Evolutionary conservation across 441 rosid genomes (phyloP).

Genomic region (Bruguiera hainesii): DNA sequence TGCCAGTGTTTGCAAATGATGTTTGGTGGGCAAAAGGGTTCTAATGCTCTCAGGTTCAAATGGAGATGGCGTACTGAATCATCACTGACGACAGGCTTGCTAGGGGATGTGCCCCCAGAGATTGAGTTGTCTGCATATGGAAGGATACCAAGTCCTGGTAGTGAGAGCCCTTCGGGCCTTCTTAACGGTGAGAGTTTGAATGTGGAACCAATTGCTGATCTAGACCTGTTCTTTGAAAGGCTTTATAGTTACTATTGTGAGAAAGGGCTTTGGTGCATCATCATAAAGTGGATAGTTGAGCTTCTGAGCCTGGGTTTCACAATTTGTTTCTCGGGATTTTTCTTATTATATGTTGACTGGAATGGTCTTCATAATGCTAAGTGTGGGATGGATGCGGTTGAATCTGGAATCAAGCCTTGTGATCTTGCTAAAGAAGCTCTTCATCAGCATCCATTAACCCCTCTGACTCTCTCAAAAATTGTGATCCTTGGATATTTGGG

Average conservation of each 20-base stretch:
- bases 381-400: constrained; percentile 99
- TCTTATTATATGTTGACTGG: constrained; percentile 95
- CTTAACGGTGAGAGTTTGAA: constrained; percentile 90
- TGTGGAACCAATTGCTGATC: constrained; percentile 79
- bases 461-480: constrained; percentile 77
- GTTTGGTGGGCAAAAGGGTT: constrained; percentile 66
- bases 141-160: constrained; percentile 88
- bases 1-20: constrained; percentile 61
- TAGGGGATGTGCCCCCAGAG: constrained; percentile 70
- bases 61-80: constrained; percentile 71
- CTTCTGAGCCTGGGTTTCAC: constrained; percentile 85
- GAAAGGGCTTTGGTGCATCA: constrained; percentile 97
- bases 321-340: constrained; percentile 92
- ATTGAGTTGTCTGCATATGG: constrained; percentile 84
- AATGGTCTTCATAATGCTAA: constrained; percentile 96
- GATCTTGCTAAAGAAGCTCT: constrained; percentile 97
- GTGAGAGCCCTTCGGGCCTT: constrained; percentile 95
- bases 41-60: constrained; percentile 58
- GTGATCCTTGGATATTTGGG: constrained; percentile 89
- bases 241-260: constrained; percentile 92
- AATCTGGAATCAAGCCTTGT: constrained; percentile 93
- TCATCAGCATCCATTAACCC: constrained; percentile 78
- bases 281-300: constrained; percentile 94
- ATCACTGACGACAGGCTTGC: constrained; percentile 71
- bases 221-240: constrained; percentile 92